Evolutionary conservation across 192 early-diverging fungal genomes (phyloP), one percentile per base, ranked within the genome.

Genomic region (Irineochytrium annulatum): DNA sequence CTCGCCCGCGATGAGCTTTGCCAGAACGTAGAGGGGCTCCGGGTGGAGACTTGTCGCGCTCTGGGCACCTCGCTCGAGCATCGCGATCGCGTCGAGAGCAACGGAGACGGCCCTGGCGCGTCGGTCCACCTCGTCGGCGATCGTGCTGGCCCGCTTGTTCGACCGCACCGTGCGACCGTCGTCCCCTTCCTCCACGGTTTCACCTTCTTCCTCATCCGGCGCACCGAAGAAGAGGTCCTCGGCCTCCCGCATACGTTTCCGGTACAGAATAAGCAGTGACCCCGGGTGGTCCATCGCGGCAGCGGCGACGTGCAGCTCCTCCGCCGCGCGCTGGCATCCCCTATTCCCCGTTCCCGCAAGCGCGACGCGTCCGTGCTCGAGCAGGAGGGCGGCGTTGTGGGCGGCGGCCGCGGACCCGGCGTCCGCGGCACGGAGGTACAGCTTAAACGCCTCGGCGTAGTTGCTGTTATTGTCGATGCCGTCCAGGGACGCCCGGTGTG

Each of bases 391-490:
- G 46, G 46, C 46, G 24, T 49, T 49, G 46, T 49, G 46, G 24
- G 46, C 46, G 46, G 46, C 46, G 11, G 46, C 46, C 17, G 46
- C 11, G 46, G 17, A 22, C 22, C 46, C 46, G 11, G 17, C 46
- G 24, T 49, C 46, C 17, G 26, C 46, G 46, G 46, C 46, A 6
- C 46, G 11, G 46, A 49, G 46, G 46, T 49, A 49, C 46, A 49
- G 8, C 13, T 14, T 24, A 49, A 49, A 49, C 13, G 46, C 46
- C 46, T 22, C 5, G 8, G 46, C 11, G 46, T 20, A 49, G 24
- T 49, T 49, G 46, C 17, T 14, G 6, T 8, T n/a, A n/a, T n/a
- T n/a, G n/a, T n/a, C n/a, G n/a, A n/a, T 22, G 37, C 8, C 8
- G 46, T 14, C 46, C 5, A 6, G 13, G 6, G 46, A 22, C 6